Base-by-base conservation (phyloP, 805 yeast genomes). In the Ogataea henricii region DNA sequence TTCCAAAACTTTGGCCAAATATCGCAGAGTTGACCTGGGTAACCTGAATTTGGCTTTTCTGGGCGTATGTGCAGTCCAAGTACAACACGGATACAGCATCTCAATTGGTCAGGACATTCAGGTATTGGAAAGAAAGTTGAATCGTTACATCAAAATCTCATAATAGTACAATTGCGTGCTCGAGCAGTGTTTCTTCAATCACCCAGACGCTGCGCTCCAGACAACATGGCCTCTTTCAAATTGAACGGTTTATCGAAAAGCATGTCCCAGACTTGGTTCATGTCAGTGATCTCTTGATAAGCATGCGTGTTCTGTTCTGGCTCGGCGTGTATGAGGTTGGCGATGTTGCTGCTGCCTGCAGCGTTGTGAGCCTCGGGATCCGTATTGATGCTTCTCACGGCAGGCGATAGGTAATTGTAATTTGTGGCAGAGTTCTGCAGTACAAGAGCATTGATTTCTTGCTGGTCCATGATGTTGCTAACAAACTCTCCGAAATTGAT, bases 61-160 rank as follows among this genome's bases (percentile, higher is more conserved):
- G 22, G 65, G 65, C 6, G 51, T 60, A 9, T 48, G 52, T 35
- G 59, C 55, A 6, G 55, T 62, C 18, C 64, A 60, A 43, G 47
- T 53, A n/a, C 59, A 56, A 22, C 41, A 52, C 25, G 51, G 48
- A 6, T 62, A 59, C 40, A 30, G 22, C 9, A 47, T 58, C 12
- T 47, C 30, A 23, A 59, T 52, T 12, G 63, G 65, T 7, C 64
- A 62, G 35, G 17, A 42, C 3, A 44, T 61, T 13, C 43, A 35
- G 14, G 47, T 61, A 20, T 27, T 37, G 18, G 54, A 53, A 33
- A 51, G 63, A 18, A 48, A 52, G 22, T 41, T 59, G 21, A 59
- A 56, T 46, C 41, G 22, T 9, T 58, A 58, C 21, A 49, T 47
- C 21, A 38, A 46, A 4, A 35, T 53, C 14, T 45, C 17, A 7